Percentiles rank a stretch among this genome's conserved stretches.
Conservation (phyloP, 345 rosid genomes). For the Eucalyptus cladocalyx region DNA sequence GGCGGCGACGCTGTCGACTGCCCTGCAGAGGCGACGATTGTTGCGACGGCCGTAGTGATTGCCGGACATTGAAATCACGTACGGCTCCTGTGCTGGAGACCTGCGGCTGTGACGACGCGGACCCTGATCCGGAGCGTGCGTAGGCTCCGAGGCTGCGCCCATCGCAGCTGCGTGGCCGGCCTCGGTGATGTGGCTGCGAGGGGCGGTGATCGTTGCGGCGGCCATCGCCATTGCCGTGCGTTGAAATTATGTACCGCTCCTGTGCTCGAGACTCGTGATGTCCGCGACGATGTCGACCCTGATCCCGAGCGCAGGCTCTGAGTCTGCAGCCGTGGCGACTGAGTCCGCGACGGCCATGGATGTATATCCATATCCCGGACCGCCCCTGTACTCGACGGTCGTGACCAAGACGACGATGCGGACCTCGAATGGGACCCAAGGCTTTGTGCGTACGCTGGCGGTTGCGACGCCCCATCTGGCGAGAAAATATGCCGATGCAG, state of each 20-base stretch:
- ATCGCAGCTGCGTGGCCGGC: not conserved
- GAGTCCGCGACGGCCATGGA: not conserved
- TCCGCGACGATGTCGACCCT: not conserved
- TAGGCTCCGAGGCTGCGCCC: not conserved
- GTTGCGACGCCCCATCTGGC: not conserved
- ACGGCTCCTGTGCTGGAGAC: not conserved
- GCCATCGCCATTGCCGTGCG: not conserved
- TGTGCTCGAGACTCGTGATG: not conserved
- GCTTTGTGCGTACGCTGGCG: not conserved
- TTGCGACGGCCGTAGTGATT: not conserved
- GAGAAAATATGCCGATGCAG: not conserved
- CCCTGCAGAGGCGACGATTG: not conserved
- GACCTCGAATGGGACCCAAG: not conserved
- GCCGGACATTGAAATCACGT: not conserved
- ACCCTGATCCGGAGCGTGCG: rapidly evolving
- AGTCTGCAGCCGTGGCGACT: not conserved
- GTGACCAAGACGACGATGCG: not conserved
- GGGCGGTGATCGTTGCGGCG: not conserved
- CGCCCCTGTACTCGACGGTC: rapidly evolving
- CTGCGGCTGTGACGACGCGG: not conserved
- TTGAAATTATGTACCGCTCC: not conserved
- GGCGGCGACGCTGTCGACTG: not conserved
- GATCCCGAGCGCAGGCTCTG: not conserved
- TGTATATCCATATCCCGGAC: not conserved
- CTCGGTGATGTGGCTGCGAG: not conserved